Percentiles rank a stretch among this genome's conserved stretches.
These are phyloP conservation scores for Vitis hybrid DNA, from an alignment of 177 flowering plant genomes.

Conservation along the genomic window DNA sequence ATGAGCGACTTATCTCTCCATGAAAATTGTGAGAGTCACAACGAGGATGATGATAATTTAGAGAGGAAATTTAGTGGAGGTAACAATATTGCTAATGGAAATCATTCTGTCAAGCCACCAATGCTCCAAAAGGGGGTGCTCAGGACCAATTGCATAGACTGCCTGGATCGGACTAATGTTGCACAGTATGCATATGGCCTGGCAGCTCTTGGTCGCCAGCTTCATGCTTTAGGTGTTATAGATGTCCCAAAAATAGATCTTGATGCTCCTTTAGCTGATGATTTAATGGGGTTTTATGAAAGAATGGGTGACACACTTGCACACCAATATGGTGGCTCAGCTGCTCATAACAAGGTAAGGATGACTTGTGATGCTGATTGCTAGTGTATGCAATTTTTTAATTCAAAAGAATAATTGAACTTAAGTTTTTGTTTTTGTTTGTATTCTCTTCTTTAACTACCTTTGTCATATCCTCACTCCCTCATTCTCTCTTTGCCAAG, in stretches of 20 bases:
- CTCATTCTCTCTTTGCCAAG: too few species aligned
- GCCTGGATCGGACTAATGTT: conserved; percentile 58
- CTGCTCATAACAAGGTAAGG: conserved; percentile 56
- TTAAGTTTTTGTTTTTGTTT: not conserved
- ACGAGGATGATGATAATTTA: conserved; percentile 18
- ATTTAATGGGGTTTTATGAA: conserved; percentile 49
- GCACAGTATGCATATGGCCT: conserved; percentile 59
- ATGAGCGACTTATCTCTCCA: conserved; percentile 12
- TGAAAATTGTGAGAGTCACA: conserved; percentile 11
- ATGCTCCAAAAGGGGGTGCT: conserved; percentile 51
- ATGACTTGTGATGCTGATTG: not conserved
- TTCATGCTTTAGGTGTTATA: conserved; percentile 35
- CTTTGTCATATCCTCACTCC: too few species aligned
- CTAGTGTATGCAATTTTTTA: not conserved
- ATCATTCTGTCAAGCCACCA: conserved; percentile 26
- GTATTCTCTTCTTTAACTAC: too few species aligned
- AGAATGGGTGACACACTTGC: conserved; percentile 62
- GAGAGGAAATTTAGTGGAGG: conserved; percentile 23
- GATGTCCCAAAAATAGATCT: conserved; percentile 38
- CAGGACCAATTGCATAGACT: conserved; percentile 59
- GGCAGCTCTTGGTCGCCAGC: conserved; percentile 54
- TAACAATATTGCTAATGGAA: conserved; percentile 23
- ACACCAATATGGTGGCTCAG: conserved; percentile 61
- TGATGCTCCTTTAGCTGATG: conserved; percentile 44
- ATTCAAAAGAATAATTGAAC: not conserved